Evolutionary conservation across 345 rosid species (phyloP).

Genomic region (Mallotus nudiflorus): DNA sequence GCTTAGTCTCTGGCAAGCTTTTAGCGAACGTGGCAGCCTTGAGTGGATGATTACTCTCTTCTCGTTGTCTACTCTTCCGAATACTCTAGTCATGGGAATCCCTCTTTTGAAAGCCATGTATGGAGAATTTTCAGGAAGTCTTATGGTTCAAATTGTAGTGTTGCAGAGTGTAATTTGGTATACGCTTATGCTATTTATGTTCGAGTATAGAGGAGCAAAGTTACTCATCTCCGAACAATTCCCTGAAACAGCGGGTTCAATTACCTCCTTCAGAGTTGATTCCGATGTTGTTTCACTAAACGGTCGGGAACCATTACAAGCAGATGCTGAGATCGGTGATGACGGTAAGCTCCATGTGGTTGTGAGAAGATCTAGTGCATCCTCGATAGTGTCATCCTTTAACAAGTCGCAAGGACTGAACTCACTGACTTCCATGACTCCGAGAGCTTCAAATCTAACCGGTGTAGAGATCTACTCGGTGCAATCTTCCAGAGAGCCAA

Average conservation of each 20-base stretch:
- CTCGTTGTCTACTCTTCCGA: conserved; percentile 79
- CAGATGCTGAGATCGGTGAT: conserved; percentile 81
- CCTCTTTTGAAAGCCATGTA: conserved; percentile 86
- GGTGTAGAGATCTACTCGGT: conserved; percentile 80
- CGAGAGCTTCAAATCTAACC: conserved; percentile 77
- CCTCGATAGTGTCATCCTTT: conserved; percentile 67
- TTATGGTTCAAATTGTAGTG: conserved; percentile 89
- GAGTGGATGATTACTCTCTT: conserved; percentile 88
- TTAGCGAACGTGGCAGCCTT: conserved; percentile 49
- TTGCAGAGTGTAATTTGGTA: conserved; percentile 81
- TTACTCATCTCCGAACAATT: conserved; percentile 74
- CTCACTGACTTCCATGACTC: conserved; percentile 55
- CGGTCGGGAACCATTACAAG: conserved; percentile 67
- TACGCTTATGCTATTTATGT: conserved; percentile 76
- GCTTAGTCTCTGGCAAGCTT: conserved; percentile 67
- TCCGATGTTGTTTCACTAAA: conserved; percentile 79
- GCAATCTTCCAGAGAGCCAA: conserved; percentile 77
- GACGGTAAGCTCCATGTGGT: conserved; percentile 85
- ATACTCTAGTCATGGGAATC: conserved; percentile 84
- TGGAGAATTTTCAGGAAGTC: conserved; percentile 66
- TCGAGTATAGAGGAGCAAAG: conserved; percentile 79
- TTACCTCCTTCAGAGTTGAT: conserved; percentile 73
- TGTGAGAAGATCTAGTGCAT: conserved; percentile 53
- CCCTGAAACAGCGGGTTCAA: conserved; percentile 79
- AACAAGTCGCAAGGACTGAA: conserved; percentile 62